Evolutionary conservation across 257 asterid species (phyloP), one percentile per base, ranked within the genome.

Genomic region (Primulina huaijiensis): DNA sequence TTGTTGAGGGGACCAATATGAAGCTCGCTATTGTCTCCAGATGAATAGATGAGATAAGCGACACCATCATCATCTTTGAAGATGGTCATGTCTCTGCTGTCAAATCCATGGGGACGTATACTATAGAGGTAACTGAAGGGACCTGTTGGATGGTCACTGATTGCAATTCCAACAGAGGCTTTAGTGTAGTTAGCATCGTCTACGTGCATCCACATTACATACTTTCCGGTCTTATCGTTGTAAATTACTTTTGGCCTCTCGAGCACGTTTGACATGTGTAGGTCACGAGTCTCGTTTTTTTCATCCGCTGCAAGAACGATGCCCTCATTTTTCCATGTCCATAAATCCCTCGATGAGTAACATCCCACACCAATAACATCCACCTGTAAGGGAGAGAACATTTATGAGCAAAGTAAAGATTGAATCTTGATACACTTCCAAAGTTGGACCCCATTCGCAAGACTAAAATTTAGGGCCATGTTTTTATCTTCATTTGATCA

Each of bases 181-280:
- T 89, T 89, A 25, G 99, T 94, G 84, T 94, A 94, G 88, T 94
- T 91, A 5, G 84, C 67, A 61, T 94, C 93, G 29, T 94, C 98
- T 1, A 94, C 80, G 82, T 92, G 99, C 99, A 92, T 94, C 99
- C 98, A 94, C 99, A 91, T 94, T 40, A 92, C 87, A 8, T 85
- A 94, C 77, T 85, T 88, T 19, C 69, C 70, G 0, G 96, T 92
- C 63, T 78, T 83, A 27, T 81, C 89, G 6, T 94, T 89, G 81
- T 88, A 87, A n/a, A 94, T 88, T 74, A 94, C 99, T 82, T 94
- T 94, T 20, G 99, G 99, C 82, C 99, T 79, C 83, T 94, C 98
- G 6, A 94, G 88, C 56, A 94, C 96, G 5, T 94, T 94, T 71
- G 79, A 82, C 70, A 75, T 85, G 92, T 89, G 85, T 71, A 94